Conservation (phyloP, 345 rosid genomes). For the Triadica sebifera region DNA sequence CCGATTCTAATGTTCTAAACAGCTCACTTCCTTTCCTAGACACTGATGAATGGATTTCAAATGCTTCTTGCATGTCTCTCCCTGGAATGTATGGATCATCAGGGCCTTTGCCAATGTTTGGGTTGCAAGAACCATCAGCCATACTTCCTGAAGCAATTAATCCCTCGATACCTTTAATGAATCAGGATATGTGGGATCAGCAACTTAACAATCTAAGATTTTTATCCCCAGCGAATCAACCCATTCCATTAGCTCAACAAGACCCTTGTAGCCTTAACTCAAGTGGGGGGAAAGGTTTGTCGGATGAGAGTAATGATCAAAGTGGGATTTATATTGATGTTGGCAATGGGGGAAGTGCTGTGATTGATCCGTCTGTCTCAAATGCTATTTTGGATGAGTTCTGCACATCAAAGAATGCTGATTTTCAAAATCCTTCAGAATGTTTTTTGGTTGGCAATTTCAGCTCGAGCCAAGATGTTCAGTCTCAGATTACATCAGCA, state of each 20-base stretch:
- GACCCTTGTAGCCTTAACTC: slow-evolving; percentile 36
- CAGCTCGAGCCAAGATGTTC: slow-evolving; percentile 84
- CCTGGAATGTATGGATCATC: slow-evolving; percentile 51
- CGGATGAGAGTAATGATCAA: slow-evolving; percentile 59
- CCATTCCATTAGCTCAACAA: slow-evolving; percentile 57
- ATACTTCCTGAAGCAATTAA: slow-evolving; percentile 44
- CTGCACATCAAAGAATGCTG: slow-evolving; percentile 62
- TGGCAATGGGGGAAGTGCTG: slow-evolving; percentile 59
- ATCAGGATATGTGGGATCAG: slow-evolving; percentile 72
- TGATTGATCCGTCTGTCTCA: slow-evolving; percentile 70
- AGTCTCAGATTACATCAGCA: slow-evolving; percentile 89
- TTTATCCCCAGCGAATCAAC: slow-evolving; percentile 45
- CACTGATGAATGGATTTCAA: slow-evolving; percentile 60
- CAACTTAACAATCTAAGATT: slow-evolving; percentile 53
- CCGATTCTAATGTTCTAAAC: slow-evolving; percentile 41
- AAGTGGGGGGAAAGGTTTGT: slow-evolving; percentile 44
- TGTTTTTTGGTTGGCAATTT: slow-evolving; percentile 65
- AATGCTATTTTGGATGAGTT: slow-evolving; percentile 70
- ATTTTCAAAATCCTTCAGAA: slow-evolving; percentile 66
- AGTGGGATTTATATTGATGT: slow-evolving; percentile 61
- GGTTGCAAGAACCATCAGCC: slow-evolving; percentile 52
- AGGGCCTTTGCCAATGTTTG: slow-evolving; percentile 38
- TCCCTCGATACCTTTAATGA: slow-evolving; percentile 39
- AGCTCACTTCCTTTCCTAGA: slow-evolving; percentile 53
- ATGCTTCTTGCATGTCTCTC: slow-evolving; percentile 45